phyloP scores from a whole-genome alignment of 2,329 filamentous ascomycete species.

The Colletotrichum orbiculare region DNA sequence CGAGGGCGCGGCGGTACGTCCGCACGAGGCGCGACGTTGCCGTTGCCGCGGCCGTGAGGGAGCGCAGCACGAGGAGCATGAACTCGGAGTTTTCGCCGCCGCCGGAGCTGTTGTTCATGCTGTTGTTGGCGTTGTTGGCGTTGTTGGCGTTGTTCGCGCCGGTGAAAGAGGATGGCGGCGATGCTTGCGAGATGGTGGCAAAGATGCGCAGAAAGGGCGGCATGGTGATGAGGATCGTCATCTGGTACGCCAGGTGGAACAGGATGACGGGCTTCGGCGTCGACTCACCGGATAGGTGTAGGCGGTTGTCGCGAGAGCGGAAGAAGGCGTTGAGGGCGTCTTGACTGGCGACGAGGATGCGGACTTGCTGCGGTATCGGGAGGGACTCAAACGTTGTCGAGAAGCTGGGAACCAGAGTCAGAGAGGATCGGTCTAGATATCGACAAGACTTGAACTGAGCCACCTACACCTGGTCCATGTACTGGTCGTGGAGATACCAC shows the following conservation, averaged over 20 bases:
- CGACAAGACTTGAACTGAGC: too few species aligned
- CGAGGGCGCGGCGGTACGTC: constrained; percentile 32
- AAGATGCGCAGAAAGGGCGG: constrained; percentile 37
- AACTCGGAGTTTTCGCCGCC: constrained; percentile 21
- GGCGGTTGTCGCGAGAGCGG: constrained; percentile 27
- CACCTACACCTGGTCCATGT: constrained; percentile 38
- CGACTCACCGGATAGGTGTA: constrained; percentile 24
- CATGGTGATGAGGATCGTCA: constrained; percentile 36
- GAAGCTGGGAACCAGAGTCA: constrained; percentile 16
- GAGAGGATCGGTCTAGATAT: neutral
- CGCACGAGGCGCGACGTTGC: constrained; percentile 29
- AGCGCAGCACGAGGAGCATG: constrained; percentile 34
- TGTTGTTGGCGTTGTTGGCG: too few species aligned
- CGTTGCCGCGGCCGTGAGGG: constrained; percentile 34
- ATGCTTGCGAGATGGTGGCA: constrained; percentile 15
- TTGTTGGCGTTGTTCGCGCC: neutral
- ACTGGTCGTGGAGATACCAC: constrained; percentile 37
- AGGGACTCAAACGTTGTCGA: constrained; percentile 35
- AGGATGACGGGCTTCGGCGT: constrained; percentile 35
- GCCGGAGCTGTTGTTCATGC: neutral
- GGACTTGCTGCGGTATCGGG: constrained; percentile 35
- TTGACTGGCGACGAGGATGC: constrained; percentile 35
- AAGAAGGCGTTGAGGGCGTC: constrained; percentile 36
- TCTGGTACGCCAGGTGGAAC: constrained; percentile 38
- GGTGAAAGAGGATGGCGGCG: neutral